Evolutionary conservation across 2,329 filamentous ascomycete genomes (phyloP), one percentile per base, ranked within the genome.

Genomic region (Westerdykella sp.): DNA sequence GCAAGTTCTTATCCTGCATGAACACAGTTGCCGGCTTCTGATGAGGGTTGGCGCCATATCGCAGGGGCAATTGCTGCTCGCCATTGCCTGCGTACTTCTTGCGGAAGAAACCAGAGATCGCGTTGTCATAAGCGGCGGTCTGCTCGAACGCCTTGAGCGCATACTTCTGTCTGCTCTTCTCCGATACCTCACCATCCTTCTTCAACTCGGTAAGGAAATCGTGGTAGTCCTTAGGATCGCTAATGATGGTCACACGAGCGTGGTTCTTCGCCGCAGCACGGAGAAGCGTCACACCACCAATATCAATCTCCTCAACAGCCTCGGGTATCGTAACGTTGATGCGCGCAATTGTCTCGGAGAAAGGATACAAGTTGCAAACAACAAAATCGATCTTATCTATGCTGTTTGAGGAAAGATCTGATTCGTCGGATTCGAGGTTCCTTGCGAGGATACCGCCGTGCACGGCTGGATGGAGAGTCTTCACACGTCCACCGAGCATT

Each of bases 191-290:
- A 49, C 90, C 91, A 54, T 84, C 66, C 41, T 63, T 76, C 69
- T 89, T 84, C 23, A 98, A 80, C 74, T 96, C 90, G 66, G 84
- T 83, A 43, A 98, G 77, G 75, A 98, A 97, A 69, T 88, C 87
- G 49, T 89, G 81, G 71, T 98, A 98, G 73, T 98, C 91, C 48
- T 77, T 77, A 40, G 93, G 91, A 70, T 97, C 91, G 61, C 87
- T 95, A 55, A 98, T 83, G 66, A 97, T 95, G 51, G 90, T 95
- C 48, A 98, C 93, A 46, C 93, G 84, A 53, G 84, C 76, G 75
- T 98, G 93, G 76, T 98, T 98, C 81, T 98, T 98, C 58, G 93
- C 93, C 21, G 93, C 93, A 44, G 93, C 93, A 53, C 93, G 85
- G 64, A 98, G 87, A 49, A 98, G 83, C 32, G 93, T 98, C 41